These are phyloP conservation scores for Acidomyces sp. DNA, from an alignment of 495 filamentous ascomycete genomes.

Conservation along the genomic window DNA sequence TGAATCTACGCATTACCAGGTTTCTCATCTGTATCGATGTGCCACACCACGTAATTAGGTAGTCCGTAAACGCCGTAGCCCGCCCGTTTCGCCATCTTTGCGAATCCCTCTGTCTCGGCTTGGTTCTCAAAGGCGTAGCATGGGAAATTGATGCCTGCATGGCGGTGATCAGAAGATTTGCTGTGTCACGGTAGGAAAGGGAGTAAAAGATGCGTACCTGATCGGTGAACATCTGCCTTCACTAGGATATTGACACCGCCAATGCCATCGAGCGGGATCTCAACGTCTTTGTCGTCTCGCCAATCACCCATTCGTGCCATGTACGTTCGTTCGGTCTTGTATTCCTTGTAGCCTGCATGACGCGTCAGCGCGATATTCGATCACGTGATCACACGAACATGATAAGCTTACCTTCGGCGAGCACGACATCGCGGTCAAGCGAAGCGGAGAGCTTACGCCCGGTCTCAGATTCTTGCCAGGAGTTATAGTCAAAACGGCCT, in stretches of 20 bases:
- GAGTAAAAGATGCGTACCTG: conserved; percentile 44
- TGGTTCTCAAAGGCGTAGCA: conserved; percentile 97
- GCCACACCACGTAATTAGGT: conserved; percentile 98
- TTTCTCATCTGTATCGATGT: conserved; percentile 98
- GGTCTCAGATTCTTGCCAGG: conserved; percentile 89
- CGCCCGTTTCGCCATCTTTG: conserved; percentile 95
- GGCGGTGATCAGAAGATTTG: conserved; percentile 3
- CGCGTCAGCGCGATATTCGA: conserved; percentile 1
- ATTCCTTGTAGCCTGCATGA: conserved; percentile 74
- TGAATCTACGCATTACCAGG: conserved; percentile 65
- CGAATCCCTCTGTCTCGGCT: conserved; percentile 96
- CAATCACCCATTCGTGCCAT: conserved; percentile 83
- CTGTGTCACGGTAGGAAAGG: neutral
- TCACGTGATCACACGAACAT: neutral
- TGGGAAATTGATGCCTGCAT: conserved; percentile 86
- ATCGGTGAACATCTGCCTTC: conserved; percentile 92
- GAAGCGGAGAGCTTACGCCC: conserved; percentile 56
- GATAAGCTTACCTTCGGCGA: conserved; percentile 62
- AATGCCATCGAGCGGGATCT: conserved; percentile 86
- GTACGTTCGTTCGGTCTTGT: conserved; percentile 73
- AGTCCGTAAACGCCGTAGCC: conserved; percentile 85
- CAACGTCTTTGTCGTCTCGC: conserved; percentile 77
- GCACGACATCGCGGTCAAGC: conserved; percentile 63
- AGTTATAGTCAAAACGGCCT: conserved; percentile 97
- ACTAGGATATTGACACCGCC: conserved; percentile 95